A percentile compares a stretch with the other conserved stretches of the same genome.
These are phyloP conservation scores for Trypanosoma congolense DNA, from an alignment of 208 protist genomes.

Conservation along the genomic window DNA sequence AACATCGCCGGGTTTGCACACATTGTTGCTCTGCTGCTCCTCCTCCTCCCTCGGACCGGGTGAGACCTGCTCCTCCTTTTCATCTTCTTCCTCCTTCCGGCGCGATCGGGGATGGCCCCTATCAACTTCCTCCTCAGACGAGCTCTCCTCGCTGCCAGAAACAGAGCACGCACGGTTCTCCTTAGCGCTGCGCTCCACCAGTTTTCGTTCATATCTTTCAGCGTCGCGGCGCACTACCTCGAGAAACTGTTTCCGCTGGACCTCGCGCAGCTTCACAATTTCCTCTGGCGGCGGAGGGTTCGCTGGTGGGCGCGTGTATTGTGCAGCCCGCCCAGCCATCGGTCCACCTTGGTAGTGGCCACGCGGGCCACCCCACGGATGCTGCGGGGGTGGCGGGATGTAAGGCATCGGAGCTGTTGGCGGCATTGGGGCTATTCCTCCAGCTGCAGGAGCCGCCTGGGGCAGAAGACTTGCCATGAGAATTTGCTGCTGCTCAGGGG, in stretches of 20 bases:
- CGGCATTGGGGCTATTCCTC: conserved; percentile 13
- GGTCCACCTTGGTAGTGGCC: conserved; percentile 4
- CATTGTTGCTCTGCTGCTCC: no score
- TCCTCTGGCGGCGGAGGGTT: conserved; percentile 62
- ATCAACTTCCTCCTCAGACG: conserved; percentile 16
- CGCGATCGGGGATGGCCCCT: neutral
- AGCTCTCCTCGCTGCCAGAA: conserved; percentile 26
- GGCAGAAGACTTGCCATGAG: conserved; percentile 26
- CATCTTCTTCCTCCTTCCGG: conserved; percentile 1
- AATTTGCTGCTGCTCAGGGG: conserved; percentile 45
- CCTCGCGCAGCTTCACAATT: conserved; percentile 66
- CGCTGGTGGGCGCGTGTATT: conserved; percentile 22
- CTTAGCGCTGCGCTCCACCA: conserved; percentile 35
- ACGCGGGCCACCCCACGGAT: conserved; percentile 17
- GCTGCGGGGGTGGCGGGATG: conserved; percentile 15
- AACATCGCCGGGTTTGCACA: no score
- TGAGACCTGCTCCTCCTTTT: neutral
- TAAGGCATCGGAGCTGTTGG: conserved; percentile 18
- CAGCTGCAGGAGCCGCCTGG: conserved; percentile 6
- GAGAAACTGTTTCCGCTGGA: conserved; percentile 78
- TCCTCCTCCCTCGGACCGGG: no score
- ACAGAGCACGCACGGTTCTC: conserved; percentile 13
- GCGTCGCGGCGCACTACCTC: conserved; percentile 69
- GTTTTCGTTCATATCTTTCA: conserved; percentile 70
- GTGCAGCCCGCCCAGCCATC: neutral